Evolutionary conservation across 169 alveolate genomes (phyloP).

Genomic region (Ichthyophthirius multifiliis): DNA sequence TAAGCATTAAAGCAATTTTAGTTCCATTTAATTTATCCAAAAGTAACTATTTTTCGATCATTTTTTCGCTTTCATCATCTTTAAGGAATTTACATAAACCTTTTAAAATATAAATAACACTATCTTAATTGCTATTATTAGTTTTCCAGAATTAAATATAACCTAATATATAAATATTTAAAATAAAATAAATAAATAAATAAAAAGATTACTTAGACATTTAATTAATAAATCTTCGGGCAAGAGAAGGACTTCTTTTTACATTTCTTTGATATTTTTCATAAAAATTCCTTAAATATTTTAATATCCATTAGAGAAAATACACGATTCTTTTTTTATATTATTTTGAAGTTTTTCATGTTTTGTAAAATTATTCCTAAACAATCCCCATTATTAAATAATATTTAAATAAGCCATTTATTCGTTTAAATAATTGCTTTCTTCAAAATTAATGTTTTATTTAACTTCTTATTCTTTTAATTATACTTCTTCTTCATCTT

Average conservation of each 20-base stretch:
- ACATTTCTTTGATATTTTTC: background rate
- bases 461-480: background rate
- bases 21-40: slow-evolving; percentile 33
- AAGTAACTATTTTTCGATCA: slow-evolving; percentile 12
- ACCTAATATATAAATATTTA: background rate
- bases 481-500: no score
- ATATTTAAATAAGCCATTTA: background rate
- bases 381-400: background rate
- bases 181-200: background rate
- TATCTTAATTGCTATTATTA: slow-evolving; percentile 16
- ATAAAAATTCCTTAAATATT: background rate
- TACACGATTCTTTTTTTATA: background rate
- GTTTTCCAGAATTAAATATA: slow-evolving; percentile 28
- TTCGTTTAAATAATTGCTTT: background rate
- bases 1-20: slow-evolving; percentile 11
- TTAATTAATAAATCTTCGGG: background rate
- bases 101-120: slow-evolving; percentile 23
- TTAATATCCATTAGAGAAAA: background rate
- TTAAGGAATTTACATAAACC: slow-evolving; percentile 1
- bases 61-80: background rate
- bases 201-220: background rate
- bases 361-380: background rate
- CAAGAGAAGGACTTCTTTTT: background rate
- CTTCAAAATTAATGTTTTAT: background rate
- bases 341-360: background rate